Conservation (phyloP, 257 asterid species). For the Knoxia roxburghii region DNA sequence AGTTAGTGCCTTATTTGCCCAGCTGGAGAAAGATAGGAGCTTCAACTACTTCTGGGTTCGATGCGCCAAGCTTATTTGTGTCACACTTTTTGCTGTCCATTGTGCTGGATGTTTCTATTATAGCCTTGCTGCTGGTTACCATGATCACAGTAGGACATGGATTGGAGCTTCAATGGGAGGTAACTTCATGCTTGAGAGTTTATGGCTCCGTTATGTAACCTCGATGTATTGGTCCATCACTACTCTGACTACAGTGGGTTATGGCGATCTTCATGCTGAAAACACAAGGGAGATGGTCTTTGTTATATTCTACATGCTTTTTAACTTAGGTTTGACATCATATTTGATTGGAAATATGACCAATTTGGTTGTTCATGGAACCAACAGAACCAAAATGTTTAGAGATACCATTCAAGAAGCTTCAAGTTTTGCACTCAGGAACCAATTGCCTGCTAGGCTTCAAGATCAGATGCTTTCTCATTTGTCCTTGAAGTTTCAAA, state of each 20-base stretch:
- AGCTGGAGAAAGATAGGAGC: slow-evolving; percentile 82
- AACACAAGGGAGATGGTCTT: slow-evolving; percentile 86
- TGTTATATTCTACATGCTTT: slow-evolving; percentile 79
- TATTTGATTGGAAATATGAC: slow-evolving; percentile 99
- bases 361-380: slow-evolving; percentile 86
- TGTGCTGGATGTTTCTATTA: slow-evolving; percentile 93
- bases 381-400: slow-evolving; percentile 76
- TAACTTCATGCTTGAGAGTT: slow-evolving; percentile 48
- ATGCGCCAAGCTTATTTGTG: slow-evolving; percentile 78
- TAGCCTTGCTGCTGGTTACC: slow-evolving; percentile 71
- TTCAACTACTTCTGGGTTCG: slow-evolving; percentile 93
- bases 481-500: slow-evolving; percentile 30
- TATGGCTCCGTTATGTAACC: slow-evolving; percentile 81
- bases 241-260: slow-evolving; percentile 89
- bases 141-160: slow-evolving; percentile 61
- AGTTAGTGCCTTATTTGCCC: slow-evolving; percentile 72
- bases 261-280: slow-evolving; percentile 91
- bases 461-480: slow-evolving; percentile 41
- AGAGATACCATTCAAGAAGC: slow-evolving; percentile 38
- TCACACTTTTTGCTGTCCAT: slow-evolving; percentile 90
- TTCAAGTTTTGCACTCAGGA: slow-evolving; percentile 32
- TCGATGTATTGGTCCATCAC: slow-evolving; percentile 92
- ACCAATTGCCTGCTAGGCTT: slow-evolving; percentile 30
- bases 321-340: slow-evolving; percentile 84
- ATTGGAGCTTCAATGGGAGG: slow-evolving; percentile 57